These are phyloP conservation scores for Plectosphaerella plurivora DNA, from an alignment of 2,329 filamentous ascomycete genomes.

Conservation along the genomic window DNA sequence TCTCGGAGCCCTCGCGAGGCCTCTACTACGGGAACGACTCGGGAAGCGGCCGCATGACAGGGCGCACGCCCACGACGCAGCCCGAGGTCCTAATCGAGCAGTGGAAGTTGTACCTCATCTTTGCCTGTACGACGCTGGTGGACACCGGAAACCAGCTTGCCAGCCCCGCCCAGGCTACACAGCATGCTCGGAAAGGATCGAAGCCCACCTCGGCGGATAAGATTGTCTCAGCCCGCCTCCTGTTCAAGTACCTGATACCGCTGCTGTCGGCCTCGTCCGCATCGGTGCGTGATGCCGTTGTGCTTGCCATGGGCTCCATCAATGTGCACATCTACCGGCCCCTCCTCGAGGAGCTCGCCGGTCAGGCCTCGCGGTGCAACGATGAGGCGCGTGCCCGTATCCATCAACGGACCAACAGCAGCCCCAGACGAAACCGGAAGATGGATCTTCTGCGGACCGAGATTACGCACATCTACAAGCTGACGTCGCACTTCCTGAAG, in stretches of 20 bases:
- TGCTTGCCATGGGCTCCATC: slow-evolving; percentile 87
- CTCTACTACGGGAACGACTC: slow-evolving; percentile 59
- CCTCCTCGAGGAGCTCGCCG: slow-evolving; percentile 83
- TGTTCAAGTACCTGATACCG: slow-evolving; percentile 90
- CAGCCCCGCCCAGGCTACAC: slow-evolving; percentile 50
- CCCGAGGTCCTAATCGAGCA: slow-evolving; percentile 91
- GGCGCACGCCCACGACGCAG: slow-evolving; percentile 62
- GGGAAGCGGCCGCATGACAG: slow-evolving; percentile 45
- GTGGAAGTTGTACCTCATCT: slow-evolving; percentile 96
- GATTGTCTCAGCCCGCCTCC: slow-evolving; percentile 79
- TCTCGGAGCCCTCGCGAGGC: slow-evolving; percentile 70
- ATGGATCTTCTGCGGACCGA: slow-evolving; percentile 88
- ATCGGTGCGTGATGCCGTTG: slow-evolving; percentile 83
- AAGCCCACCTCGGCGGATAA: slow-evolving; percentile 64
- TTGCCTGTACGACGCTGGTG: slow-evolving; percentile 91
- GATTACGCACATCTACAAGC: slow-evolving; percentile 91
- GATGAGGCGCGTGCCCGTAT: slow-evolving; percentile 83
- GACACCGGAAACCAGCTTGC: slow-evolving; percentile 68
- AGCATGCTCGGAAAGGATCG: slow-evolving; percentile 82
- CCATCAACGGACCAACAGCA: slow-evolving; percentile 82
- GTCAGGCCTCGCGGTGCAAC: slow-evolving; percentile 79
- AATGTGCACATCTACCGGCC: slow-evolving; percentile 92
- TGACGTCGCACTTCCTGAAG: slow-evolving; percentile 85
- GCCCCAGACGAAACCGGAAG: slow-evolving; percentile 72
- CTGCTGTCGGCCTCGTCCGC: slow-evolving; percentile 75